These are phyloP conservation scores for Boletus sensibilis DNA, from an alignment of 768 basidiomycete genomes.

Conservation along the genomic window DNA sequence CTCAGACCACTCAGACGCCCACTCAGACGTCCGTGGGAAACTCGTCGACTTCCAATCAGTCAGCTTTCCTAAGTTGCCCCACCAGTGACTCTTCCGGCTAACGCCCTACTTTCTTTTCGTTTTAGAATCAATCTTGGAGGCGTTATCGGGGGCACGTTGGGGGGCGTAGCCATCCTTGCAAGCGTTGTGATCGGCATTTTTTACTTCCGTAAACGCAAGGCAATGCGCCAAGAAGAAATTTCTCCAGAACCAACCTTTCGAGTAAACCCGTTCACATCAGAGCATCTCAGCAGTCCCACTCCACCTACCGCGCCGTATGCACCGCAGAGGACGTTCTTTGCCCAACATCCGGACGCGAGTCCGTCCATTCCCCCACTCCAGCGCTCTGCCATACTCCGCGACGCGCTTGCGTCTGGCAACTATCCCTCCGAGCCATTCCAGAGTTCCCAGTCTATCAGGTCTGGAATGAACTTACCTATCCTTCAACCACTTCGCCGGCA, in stretches of 20 bases:
- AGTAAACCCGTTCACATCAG: constrained; percentile 4
- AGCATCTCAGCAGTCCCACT: background rate
- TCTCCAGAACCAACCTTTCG: background rate
- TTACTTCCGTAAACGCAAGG: constrained; percentile 9
- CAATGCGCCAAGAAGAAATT: background rate
- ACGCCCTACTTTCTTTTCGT: background rate
- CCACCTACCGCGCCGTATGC: background rate
- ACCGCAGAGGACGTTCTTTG: background rate
- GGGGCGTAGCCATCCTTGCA: constrained; percentile 2
- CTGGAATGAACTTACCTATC: background rate
- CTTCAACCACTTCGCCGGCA: constrained; percentile 8
- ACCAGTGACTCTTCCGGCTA: too few relatives aligned
- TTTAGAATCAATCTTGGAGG: constrained; percentile 15
- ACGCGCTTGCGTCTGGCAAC: constrained; percentile 5
- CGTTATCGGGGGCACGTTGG: constrained; percentile 16
- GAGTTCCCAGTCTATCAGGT: background rate
- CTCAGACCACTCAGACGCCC: background rate
- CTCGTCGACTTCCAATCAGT: constrained; percentile 8
- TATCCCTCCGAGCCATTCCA: background rate
- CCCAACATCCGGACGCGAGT: background rate
- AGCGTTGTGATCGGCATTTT: constrained; percentile 1
- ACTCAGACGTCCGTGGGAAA: background rate
- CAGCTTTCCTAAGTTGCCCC: too few relatives aligned
- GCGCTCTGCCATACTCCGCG: constrained; percentile 15
- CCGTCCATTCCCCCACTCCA: background rate